These are phyloP conservation scores for Sordariomycetes sp. DNA, from an alignment of 2,329 filamentous ascomycete genomes.

Conservation along the genomic window DNA sequence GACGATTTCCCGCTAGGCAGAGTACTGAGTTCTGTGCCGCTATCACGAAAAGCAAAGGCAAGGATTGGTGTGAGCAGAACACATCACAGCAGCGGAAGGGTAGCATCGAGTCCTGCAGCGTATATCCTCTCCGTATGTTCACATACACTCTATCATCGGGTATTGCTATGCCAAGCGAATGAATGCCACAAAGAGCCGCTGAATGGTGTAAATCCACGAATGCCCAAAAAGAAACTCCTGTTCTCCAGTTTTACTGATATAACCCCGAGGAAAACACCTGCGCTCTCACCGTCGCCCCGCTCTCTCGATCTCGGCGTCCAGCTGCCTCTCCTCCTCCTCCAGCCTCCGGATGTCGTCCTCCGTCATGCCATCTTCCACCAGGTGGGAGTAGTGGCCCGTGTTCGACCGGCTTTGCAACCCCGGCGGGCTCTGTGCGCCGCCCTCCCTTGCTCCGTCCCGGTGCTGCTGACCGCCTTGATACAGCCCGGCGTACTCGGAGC, in stretches of 20 bases:
- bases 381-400: slow-evolving; percentile 18
- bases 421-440: slow-evolving; percentile 6
- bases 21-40: no score
- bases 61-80: no score
- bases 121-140: no score
- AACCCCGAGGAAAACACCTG: background rate
- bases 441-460: background rate
- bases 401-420: slow-evolving; percentile 20
- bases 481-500: no score
- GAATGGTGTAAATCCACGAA: background rate
- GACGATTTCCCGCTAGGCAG: no score
- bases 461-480: background rate
- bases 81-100: no score
- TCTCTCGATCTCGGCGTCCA: slow-evolving; percentile 47
- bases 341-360: slow-evolving; percentile 43
- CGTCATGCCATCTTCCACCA: slow-evolving; percentile 54
- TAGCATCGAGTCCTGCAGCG: no score
- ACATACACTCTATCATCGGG: no score
- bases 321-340: slow-evolving; percentile 47
- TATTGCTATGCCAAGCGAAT: no score
- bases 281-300: slow-evolving; percentile 18
- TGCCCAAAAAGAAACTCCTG: background rate
- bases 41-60: no score
- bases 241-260: no score
- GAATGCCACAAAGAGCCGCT: no score